Percentiles rank a stretch among this genome's conserved stretches.
Evolutionary conservation across 1,139 yeast genomes (phyloP).

Genomic region (Cylindricascospora bacillispora): DNA sequence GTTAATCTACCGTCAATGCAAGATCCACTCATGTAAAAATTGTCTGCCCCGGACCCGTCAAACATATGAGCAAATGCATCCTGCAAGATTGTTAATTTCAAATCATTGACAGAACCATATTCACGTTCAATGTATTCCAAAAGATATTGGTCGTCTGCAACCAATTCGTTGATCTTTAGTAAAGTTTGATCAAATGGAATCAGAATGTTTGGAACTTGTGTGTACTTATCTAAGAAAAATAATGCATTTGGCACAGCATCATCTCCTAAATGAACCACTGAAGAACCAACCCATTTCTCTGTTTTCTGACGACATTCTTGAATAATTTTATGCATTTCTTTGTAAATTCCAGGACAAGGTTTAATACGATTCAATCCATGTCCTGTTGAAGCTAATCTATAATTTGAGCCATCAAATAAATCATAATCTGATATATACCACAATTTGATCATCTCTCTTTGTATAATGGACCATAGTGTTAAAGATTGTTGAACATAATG

Average conservation of each 20-base stretch:
- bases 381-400: constrained; percentile 56
- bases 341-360: constrained; percentile 50
- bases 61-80: constrained; percentile 68
- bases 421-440: constrained; percentile 68
- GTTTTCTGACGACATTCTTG: constrained; percentile 47
- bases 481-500: constrained; percentile 59
- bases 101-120: constrained; percentile 39
- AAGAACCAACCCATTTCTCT: constrained; percentile 61
- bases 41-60: constrained; percentile 69
- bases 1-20: constrained; percentile 71
- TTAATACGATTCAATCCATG: constrained; percentile 67
- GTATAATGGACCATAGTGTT: constrained; percentile 58
- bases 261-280: constrained; percentile 66
- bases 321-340: constrained; percentile 55
- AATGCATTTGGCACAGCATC: constrained; percentile 70
- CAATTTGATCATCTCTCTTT: constrained; percentile 57
- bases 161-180: constrained; percentile 36
- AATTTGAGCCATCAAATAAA: constrained; percentile 37
- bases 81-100: constrained; percentile 41
- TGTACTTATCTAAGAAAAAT: constrained; percentile 60
- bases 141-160: constrained; percentile 37
- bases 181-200: constrained; percentile 54
- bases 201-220: constrained; percentile 60
- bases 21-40: constrained; percentile 66
- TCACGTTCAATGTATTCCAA: constrained; percentile 40